Conservation (phyloP, 345 rosid genomes). For the Cardamine chenopodiifolia region DNA sequence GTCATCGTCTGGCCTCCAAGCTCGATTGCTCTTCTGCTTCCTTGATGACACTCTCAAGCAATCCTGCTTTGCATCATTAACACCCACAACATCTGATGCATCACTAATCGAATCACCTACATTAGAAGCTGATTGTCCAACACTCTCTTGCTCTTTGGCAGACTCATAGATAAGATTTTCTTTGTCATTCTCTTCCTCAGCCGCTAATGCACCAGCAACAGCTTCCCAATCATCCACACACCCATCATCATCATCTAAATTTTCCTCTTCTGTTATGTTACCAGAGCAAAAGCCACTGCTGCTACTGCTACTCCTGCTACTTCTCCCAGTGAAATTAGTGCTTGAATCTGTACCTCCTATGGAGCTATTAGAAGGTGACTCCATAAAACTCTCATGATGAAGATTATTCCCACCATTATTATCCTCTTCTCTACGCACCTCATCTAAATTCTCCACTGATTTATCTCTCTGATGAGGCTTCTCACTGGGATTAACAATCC, state of each 20-base stretch:
- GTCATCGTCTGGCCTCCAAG: slow-evolving; percentile 86
- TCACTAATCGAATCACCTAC: slow-evolving; percentile 10
- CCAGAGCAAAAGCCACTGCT: slow-evolving; percentile 54
- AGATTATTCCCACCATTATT: slow-evolving; percentile 43
- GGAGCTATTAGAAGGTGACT: slow-evolving; percentile 64
- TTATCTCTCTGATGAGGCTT: slow-evolving; percentile 40
- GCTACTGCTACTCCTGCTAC: slow-evolving; percentile 59
- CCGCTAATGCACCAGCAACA: slow-evolving; percentile 89
- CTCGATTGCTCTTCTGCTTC: slow-evolving; percentile 45
- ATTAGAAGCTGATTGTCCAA: slow-evolving; percentile 33
- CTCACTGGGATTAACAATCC: slow-evolving; percentile 24
- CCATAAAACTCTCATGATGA: slow-evolving; percentile 56
- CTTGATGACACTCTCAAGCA: slow-evolving; percentile 38
- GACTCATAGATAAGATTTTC: slow-evolving; percentile 34
- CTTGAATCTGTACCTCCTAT: slow-evolving; percentile 48
- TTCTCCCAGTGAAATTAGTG: slow-evolving; percentile 55
- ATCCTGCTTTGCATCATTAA: slow-evolving; percentile 38
- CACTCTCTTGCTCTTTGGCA: slow-evolving; percentile 36
- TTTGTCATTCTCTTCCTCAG: slow-evolving; percentile 50
- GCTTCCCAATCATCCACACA: slow-evolving; percentile 99
- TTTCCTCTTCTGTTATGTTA: slow-evolving; percentile 72
- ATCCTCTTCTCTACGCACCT: slow-evolving; percentile 44
- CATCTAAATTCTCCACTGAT: slow-evolving; percentile 49
- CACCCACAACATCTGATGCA: slow-evolving; percentile 33
- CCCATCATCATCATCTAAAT: slow-evolving; percentile 63